Evolutionary conservation across 1,284 basidiomycete species (phyloP), one percentile per base, ranked within the genome.

Genomic region (Mycena citricolor): DNA sequence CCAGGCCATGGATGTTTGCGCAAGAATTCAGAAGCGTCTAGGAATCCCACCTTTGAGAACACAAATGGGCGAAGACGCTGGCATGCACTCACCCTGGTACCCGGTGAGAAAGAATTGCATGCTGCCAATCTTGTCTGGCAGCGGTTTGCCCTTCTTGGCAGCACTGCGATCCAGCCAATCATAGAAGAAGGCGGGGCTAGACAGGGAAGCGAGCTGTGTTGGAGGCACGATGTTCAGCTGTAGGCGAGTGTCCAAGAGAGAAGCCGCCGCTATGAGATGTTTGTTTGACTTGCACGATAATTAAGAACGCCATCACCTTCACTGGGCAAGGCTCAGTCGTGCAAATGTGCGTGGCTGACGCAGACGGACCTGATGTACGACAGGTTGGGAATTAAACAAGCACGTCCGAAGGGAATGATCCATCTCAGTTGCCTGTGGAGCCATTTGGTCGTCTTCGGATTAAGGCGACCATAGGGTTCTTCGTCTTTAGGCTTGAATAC

Each of bases 391-490:
- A 92, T 89, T 36, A 92, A 74, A 59, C 90, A 92, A 25, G 84
- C 77, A 31, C 90, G 74, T 14, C 90, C 90, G 55, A 92, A 91
- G n/a, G 84, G 85, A 57, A 87, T 87, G 39, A 90, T 79, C 81
- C 82, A 90, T 47, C 84, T 76, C 56, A 93, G 84, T 62, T 90
- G 83, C 50, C 89, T 77, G 65, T 93, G 90, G 12, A 92, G 64
- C 89, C 89, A 92, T 71, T 93, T 92, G n/a, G 85, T 90, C 7
- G 89, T 90, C 81, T 90, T 90, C 4, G 90, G 90, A 60, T 93
- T 93, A 16, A 91, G 68, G 25, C 81, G 73, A 22, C 87, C 87
- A 57, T 90, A 90, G 4, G 88, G 88, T 55, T 92, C 90, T 62
- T 93, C 90, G 57, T 93, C 90, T 60, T 92, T 91, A 2, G 90